phyloP scores from a whole-genome alignment of 176 grass and related monocot genomes.

The Rhynchospora breviuscula region DNA sequence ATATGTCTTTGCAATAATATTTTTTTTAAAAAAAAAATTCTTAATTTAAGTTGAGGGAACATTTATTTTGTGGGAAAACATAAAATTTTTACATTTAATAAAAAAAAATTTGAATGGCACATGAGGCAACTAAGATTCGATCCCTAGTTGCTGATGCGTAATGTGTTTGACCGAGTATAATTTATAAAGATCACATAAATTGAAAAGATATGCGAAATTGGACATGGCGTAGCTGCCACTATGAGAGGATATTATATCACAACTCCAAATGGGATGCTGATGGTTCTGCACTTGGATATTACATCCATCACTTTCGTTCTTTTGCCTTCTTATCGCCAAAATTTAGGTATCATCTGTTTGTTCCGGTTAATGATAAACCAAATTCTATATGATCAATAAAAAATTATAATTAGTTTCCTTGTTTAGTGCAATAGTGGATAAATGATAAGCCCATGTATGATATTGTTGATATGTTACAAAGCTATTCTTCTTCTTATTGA shows the following conservation, averaged over 20 bases:
- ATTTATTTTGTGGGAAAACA: neutral
- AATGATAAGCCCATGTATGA: neutral
- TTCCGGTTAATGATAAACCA: neutral
- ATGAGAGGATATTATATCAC: conserved; percentile 15
- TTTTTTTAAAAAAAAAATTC: neutral
- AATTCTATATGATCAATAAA: neutral
- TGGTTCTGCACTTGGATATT: neutral
- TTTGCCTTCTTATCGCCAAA: neutral
- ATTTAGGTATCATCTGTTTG: neutral
- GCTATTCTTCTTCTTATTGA: neutral
- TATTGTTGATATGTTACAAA: neutral
- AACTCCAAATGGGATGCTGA: neutral
- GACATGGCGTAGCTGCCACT: conserved; percentile 4
- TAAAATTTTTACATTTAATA: neutral
- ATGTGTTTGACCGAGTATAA: neutral
- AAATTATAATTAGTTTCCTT: neutral
- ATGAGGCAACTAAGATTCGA: neutral
- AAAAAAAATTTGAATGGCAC: neutral
- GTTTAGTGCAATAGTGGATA: neutral
- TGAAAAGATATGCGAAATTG: neutral
- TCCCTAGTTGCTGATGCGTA: neutral
- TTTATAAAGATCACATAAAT: conserved; percentile 8
- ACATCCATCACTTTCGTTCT: neutral
- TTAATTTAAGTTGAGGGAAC: neutral
- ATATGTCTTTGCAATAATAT: neutral